These are phyloP conservation scores for Helminthosporium solani DNA, from an alignment of 2,329 filamentous ascomycete species.

Conservation along the genomic window DNA sequence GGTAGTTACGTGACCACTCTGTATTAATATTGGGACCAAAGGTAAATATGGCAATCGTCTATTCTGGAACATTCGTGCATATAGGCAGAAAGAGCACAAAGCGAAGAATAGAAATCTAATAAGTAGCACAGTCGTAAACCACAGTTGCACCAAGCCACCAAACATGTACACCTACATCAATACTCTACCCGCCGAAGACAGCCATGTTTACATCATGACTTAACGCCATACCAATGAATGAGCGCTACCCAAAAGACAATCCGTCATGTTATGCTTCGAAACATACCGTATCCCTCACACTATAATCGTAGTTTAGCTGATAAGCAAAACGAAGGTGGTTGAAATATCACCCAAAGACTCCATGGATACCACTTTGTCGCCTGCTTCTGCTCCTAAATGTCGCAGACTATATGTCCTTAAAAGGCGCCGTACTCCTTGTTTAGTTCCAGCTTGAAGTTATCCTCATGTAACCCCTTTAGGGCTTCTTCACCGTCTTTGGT, in stretches of 20 bases:
- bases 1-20: too few relatives aligned
- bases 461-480: conserved; percentile 57
- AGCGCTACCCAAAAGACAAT: background rate
- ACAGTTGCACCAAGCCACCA: too few relatives aligned
- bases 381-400: background rate
- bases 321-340: conserved; percentile 3
- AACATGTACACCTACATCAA: too few relatives aligned
- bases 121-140: too few relatives aligned
- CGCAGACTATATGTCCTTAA: conserved; percentile 4
- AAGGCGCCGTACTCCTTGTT: conserved; percentile 46
- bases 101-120: too few relatives aligned
- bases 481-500: conserved; percentile 62
- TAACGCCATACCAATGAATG: background rate
- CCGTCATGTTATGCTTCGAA: background rate
- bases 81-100: too few relatives aligned
- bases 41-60: too few relatives aligned
- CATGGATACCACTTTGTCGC: conserved; percentile 1
- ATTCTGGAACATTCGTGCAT: too few relatives aligned
- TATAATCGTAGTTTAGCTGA: background rate
- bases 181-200: too few relatives aligned
- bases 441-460: conserved; percentile 51
- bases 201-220: background rate
- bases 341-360: conserved; percentile 5
- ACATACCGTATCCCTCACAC: background rate
- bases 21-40: too few relatives aligned